Base-by-base conservation (phyloP, 192 early-diverging fungal genomes). In the Cladochytrium replicatum region DNA sequence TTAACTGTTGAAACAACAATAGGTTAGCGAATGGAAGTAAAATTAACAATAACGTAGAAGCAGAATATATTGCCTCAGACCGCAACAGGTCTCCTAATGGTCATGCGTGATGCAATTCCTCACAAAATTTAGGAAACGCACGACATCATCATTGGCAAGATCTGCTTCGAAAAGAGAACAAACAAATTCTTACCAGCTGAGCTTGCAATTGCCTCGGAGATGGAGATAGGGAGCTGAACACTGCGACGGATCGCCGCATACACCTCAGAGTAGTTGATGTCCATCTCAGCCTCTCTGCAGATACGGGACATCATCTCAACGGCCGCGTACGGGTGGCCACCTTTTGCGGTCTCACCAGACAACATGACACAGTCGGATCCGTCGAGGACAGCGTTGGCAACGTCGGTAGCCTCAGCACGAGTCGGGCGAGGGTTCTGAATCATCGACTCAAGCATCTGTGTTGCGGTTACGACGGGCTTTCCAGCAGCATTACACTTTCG, bases 301-400 rank as follows among this genome's bases (percentile, higher is more conserved):
- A 94, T 92, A 52, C 86, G 80, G 66, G 87, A 71, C 93, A 98
- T 98, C 78, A 92, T 96, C 39, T 77, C 66, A 37, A 98, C 88
- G 23, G 94, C 86, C 58, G 86, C 76, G 50, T 89, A 66, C 28
- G 94, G 94, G 69, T 91, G 92, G 32, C 72, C 59, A 7, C 94
- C 94, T 74, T 95, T 96, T 50, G 94, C 94, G 2, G 92, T 96
- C 70, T 98, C 94, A 43, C 94, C 94, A 39, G 89, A 93, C 39
- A 99, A 71, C 95, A 99, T 99, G 52, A 99, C 95, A 62, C 90
- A 93, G 75, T 99, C 95, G 32, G 90, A 86, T 46, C 95, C 95
- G 60, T 99, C 95, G 60, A 95, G 67, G 15, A 99, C 81, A 46
- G 95, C 95, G 68, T 99, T 99, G 31, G 95, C 92, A 26, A 99